These are phyloP conservation scores for Arthrobotrys conoides DNA, from an alignment of 2,329 filamentous ascomycete species.

Conservation along the genomic window DNA sequence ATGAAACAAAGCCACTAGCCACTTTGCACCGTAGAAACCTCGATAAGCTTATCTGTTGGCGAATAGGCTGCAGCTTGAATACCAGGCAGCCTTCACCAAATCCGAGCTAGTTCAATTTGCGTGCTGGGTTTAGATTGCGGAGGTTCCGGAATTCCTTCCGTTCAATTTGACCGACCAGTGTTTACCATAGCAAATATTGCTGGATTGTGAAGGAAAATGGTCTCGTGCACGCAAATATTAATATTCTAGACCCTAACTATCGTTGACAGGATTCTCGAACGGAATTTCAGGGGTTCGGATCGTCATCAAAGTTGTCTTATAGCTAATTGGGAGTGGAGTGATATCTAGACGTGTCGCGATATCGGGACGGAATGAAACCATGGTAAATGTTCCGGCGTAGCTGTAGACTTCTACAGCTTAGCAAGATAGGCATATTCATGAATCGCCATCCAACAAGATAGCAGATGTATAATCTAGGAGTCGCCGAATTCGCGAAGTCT, in stretches of 20 bases:
- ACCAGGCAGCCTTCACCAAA: conserved; percentile 8
- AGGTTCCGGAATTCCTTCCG: background rate
- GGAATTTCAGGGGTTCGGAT: conserved; percentile 9
- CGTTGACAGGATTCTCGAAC: conserved; percentile 7
- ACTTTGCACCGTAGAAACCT: background rate
- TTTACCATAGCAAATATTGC: background rate
- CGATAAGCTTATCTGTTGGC: conserved; percentile 33
- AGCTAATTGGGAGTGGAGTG: background rate
- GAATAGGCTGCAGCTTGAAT: conserved; percentile 24
- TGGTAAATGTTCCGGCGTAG: conserved; percentile 4
- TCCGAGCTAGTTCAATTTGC: background rate
- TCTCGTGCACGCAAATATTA: conserved; percentile 12
- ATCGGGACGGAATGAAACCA: background rate
- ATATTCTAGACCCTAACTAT: conserved; percentile 6
- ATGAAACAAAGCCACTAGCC: background rate
- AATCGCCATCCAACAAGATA: background rate
- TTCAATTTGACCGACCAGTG: background rate
- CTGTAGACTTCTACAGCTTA: background rate
- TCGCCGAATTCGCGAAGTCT: background rate
- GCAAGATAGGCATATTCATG: background rate
- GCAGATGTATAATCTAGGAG: background rate
- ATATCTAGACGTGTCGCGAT: conserved; percentile 7
- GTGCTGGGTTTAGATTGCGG: conserved; percentile 2
- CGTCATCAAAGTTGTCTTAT: conserved; percentile 12
- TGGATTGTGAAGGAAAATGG: background rate